These are phyloP conservation scores for Ophiostoma quercus DNA, from an alignment of 2,329 filamentous ascomycete genomes.

Conservation along the genomic window DNA sequence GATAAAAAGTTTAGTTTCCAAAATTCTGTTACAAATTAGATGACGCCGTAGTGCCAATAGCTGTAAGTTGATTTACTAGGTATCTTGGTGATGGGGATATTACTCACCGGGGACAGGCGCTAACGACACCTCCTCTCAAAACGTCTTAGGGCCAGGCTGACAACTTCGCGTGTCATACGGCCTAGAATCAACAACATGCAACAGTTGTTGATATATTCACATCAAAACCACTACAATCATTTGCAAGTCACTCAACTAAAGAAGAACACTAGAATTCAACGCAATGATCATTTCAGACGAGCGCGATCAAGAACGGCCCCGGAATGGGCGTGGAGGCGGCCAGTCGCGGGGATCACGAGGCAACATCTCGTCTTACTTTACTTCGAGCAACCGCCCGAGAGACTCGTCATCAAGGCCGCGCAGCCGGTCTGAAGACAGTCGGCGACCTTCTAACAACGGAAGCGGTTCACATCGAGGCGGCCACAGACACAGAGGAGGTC, in stretches of 20 bases:
- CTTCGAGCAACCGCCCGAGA: background rate
- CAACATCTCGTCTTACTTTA: conserved; percentile 9
- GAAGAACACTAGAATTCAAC: background rate
- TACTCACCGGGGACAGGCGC: background rate
- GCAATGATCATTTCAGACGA: background rate
- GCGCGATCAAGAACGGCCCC: background rate
- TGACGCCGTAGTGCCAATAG: background rate
- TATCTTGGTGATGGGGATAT: background rate
- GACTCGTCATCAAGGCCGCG: background rate
- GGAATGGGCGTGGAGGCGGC: background rate
- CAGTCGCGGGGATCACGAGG: background rate
- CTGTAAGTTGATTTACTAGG: background rate
- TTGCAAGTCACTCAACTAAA: background rate
- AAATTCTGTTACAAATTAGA: background rate
- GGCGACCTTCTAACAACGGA: background rate
- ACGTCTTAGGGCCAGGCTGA: background rate
- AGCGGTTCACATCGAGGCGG: background rate
- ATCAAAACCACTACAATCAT: background rate
- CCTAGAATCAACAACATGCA: background rate
- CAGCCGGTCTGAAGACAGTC: background rate
- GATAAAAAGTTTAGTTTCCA: background rate
- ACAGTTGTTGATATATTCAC: background rate
- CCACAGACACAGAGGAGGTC: background rate
- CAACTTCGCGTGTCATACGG: background rate
- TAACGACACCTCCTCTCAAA: background rate